Conservation (phyloP, 768 basidiomycete species). For the Mycena latifolia region DNA sequence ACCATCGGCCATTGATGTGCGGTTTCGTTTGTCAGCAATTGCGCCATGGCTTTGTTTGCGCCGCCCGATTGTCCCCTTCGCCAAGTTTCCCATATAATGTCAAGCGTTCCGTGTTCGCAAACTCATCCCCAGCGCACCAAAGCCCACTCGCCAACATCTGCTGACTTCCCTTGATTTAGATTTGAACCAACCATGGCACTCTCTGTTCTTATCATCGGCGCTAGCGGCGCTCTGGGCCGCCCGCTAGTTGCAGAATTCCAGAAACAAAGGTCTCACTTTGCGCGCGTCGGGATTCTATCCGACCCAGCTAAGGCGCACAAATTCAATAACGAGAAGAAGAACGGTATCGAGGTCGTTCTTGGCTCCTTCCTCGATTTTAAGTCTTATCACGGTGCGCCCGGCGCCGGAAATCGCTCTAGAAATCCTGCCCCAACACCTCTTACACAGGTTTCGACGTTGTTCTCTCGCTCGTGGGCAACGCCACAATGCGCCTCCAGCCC, state of each 20-base stretch:
- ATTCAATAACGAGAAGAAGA: conserved; percentile 3
- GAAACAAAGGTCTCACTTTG: conserved; percentile 2
- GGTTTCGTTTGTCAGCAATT: too few relatives aligned
- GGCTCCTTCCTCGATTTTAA: conserved; percentile 25
- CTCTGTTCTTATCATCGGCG: conserved; percentile 23
- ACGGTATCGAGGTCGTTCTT: conserved; percentile 18
- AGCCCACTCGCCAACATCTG: too few relatives aligned
- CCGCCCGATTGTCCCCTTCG: too few relatives aligned
- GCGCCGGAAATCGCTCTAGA: background rate
- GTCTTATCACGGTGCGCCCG: conserved; percentile 10
- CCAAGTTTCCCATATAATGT: too few relatives aligned
- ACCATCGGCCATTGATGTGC: too few relatives aligned
- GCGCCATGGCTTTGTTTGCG: too few relatives aligned
- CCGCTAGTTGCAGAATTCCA: conserved; percentile 17
- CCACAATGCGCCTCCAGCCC: conserved; percentile 3
- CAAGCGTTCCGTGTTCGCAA: too few relatives aligned
- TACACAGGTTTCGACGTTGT: conserved; percentile 22
- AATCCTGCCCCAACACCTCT: background rate
- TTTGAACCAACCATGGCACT: conserved; percentile 16
- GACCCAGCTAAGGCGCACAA: conserved; percentile 17
- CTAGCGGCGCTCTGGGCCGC: conserved; percentile 8
- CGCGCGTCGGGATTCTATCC: conserved; percentile 15
- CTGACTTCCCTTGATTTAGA: background rate
- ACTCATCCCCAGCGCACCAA: too few relatives aligned
- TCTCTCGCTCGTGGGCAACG: conserved; percentile 8